phyloP scores from a whole-genome alignment of 1,139 yeast genomes.

The Suhomyces terraborum region DNA sequence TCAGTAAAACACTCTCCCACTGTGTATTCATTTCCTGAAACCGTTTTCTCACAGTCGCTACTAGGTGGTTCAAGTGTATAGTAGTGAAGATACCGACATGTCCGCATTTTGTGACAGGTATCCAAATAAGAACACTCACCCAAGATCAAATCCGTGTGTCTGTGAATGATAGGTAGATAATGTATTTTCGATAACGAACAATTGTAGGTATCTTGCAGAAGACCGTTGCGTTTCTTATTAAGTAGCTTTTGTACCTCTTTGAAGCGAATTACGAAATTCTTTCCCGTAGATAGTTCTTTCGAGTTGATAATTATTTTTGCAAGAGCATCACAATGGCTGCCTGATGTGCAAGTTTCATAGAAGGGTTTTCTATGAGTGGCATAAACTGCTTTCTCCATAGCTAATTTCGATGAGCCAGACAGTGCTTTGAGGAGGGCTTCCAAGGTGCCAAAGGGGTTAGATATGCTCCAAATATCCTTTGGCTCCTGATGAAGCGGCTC shows the following conservation, averaged over 20 bases:
- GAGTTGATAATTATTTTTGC: slow-evolving; percentile 30
- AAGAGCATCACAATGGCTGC: slow-evolving; percentile 44
- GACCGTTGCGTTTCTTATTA: slow-evolving; percentile 16
- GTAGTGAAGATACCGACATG: slow-evolving; percentile 84
- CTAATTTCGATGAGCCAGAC: slow-evolving; percentile 38
- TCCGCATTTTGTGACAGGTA: slow-evolving; percentile 83
- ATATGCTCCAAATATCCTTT: slow-evolving; percentile 6
- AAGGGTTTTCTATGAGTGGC: slow-evolving; percentile 46
- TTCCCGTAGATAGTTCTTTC: slow-evolving; percentile 16
- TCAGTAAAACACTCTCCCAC: slow-evolving; percentile 57
- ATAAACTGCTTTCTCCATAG: slow-evolving; percentile 42
- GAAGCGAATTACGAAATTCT: slow-evolving; percentile 5
- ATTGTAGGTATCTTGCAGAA: slow-evolving; percentile 27
- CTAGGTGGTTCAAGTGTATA: slow-evolving; percentile 54
- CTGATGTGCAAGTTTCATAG: slow-evolving; percentile 53
- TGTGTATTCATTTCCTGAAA: slow-evolving; percentile 44
- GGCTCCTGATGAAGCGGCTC: slow-evolving; percentile 18
- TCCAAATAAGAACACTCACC: slow-evolving; percentile 95
- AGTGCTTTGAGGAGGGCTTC: slow-evolving; percentile 22
- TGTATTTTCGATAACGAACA: slow-evolving; percentile 59
- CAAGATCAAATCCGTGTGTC: slow-evolving; percentile 59
- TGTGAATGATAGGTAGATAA: slow-evolving; percentile 58
- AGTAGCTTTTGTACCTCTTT: slow-evolving; percentile 17
- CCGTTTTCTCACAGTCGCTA: slow-evolving; percentile 1
- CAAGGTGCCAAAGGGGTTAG: slow-evolving; percentile 13